Evolutionary conservation across 805 yeast species (phyloP).

Genomic region (Kazachstania viticola): DNA sequence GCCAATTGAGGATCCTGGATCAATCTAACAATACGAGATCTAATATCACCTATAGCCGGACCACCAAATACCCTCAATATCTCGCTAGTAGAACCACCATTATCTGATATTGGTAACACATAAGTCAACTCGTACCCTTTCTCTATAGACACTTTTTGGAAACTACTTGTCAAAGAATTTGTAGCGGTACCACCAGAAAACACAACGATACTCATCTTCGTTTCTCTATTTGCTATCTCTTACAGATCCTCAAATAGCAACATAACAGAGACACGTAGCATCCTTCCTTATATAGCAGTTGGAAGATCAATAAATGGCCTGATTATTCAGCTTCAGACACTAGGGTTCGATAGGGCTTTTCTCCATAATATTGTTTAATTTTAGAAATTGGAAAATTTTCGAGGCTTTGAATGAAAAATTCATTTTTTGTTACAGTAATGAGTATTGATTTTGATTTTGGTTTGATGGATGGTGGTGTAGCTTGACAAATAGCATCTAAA

Average conservation of each 20-base stretch:
- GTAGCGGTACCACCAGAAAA: constrained; percentile 87
- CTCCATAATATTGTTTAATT: no score
- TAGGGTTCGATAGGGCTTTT: no score
- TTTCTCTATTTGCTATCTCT: not conserved
- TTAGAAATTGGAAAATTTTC: no score
- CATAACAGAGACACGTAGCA: no score
- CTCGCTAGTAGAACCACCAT: constrained; percentile 93
- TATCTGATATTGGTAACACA: constrained; percentile 76
- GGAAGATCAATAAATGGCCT: no score
- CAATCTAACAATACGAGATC: constrained; percentile 69
- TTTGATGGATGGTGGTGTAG: no score
- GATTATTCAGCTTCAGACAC: no score
- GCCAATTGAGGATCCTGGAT: constrained; percentile 43
- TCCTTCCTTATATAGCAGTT: no score
- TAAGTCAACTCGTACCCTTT: constrained; percentile 28
- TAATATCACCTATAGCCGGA: constrained; percentile 87
- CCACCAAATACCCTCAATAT: constrained; percentile 80
- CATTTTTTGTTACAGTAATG: no score
- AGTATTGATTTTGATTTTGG: no score
- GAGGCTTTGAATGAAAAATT: no score
- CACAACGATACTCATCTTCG: constrained; percentile 25
- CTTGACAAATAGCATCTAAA: no score
- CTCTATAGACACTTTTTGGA: constrained; percentile 34
- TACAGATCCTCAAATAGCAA: not conserved
- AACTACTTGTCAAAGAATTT: constrained; percentile 55